Conservation (phyloP, 495 filamentous ascomycete species). For the Neurospora tetraspora region DNA sequence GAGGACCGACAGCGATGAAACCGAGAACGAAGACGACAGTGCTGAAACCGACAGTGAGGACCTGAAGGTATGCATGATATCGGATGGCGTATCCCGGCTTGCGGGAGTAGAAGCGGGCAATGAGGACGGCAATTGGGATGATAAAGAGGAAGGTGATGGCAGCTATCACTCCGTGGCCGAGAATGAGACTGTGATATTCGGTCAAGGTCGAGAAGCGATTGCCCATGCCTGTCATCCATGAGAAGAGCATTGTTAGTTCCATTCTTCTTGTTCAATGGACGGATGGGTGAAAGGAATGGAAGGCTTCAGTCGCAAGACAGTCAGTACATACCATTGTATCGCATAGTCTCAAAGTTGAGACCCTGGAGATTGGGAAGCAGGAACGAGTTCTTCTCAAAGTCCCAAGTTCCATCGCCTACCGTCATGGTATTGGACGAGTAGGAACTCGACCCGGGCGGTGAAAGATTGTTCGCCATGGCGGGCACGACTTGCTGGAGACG, state of each 20-base stretch:
- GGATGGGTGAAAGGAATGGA: not conserved
- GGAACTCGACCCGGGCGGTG: conserved; percentile 69
- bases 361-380: conserved; percentile 79
- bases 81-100: conserved; percentile 59
- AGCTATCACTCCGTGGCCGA: conserved; percentile 75
- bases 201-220: conserved; percentile 71
- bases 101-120: conserved; percentile 56
- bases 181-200: conserved; percentile 69
- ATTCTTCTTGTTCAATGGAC: not conserved
- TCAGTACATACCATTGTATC: conserved; percentile 66
- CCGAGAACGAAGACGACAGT: conserved; percentile 71
- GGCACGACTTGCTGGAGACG: conserved; percentile 7
- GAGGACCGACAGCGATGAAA: conserved; percentile 67
- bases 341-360: conserved; percentile 87
- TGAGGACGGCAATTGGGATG: conserved; percentile 67
- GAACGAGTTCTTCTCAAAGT: conserved; percentile 72
- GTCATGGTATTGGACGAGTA: conserved; percentile 75
- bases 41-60: conserved; percentile 60
- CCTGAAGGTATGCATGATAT: conserved; percentile 76
- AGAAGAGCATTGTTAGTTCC: conserved; percentile 1
- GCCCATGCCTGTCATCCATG: conserved; percentile 60
- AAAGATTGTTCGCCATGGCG: conserved; percentile 48
- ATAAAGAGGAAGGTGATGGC: conserved; percentile 81
- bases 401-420: conserved; percentile 92
- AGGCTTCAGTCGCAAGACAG: not conserved